These are phyloP conservation scores for Rhodamnia rubescens DNA, from an alignment of 345 rosid genomes.

Conservation along the genomic window DNA sequence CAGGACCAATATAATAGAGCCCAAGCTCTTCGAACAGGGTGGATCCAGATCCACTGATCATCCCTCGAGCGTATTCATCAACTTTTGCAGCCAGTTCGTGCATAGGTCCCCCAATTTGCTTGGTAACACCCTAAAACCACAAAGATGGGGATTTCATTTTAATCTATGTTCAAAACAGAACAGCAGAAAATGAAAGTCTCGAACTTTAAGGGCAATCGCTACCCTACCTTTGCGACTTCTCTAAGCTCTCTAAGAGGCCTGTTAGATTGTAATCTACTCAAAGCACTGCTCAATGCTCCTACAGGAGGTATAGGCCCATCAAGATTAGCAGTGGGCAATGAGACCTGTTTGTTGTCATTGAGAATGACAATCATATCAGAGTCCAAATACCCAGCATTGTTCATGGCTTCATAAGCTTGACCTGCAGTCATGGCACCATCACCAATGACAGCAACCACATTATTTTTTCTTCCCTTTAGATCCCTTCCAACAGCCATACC, in stretches of 20 bases:
- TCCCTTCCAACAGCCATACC: conserved; percentile 99
- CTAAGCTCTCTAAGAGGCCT: conserved; percentile 88
- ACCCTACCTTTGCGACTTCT: conserved; percentile 90
- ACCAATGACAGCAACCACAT: conserved; percentile 78
- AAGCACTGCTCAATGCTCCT: conserved; percentile 98
- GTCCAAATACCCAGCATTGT: conserved; percentile 93
- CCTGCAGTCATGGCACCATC: conserved; percentile 99
- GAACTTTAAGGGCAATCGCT: not conserved
- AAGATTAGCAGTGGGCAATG: conserved; percentile 83
- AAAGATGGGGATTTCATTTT: not conserved
- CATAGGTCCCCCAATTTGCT: conserved; percentile 87
- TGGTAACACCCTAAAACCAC: conserved; percentile 73
- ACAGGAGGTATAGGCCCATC: conserved; percentile 97
- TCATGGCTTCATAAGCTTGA: conserved; percentile 99
- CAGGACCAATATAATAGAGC: conserved; percentile 93
- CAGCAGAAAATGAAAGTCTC: not conserved
- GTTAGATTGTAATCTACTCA: conserved; percentile 85
- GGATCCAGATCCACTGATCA: conserved; percentile 96
- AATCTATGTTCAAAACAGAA: not conserved
- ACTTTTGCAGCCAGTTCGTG: conserved; percentile 94
- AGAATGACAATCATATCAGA: conserved; percentile 96
- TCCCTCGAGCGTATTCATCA: conserved; percentile 95
- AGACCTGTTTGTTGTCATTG: conserved; percentile 96
- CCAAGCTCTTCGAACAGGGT: conserved; percentile 96
- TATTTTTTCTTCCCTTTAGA: conserved; percentile 62